Evolutionary conservation across 2,329 filamentous ascomycete genomes (phyloP).

Genomic region (Geosmithia morbida): DNA sequence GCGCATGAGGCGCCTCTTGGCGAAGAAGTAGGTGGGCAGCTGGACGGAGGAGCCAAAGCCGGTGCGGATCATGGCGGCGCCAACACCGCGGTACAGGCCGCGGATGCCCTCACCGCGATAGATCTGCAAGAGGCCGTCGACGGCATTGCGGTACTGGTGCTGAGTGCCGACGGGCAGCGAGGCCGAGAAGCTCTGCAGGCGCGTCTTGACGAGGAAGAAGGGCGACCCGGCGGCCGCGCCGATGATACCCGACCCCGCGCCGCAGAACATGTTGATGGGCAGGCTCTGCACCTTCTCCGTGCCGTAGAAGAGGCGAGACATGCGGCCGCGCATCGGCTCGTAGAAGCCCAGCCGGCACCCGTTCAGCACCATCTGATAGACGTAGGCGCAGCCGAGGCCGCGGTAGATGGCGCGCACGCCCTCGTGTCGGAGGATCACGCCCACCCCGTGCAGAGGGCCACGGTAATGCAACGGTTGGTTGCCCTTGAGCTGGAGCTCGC

Average conservation of each 20-base stretch:
- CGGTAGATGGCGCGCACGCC: constrained; percentile 75
- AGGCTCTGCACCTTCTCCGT: constrained; percentile 69
- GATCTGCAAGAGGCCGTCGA: constrained; percentile 72
- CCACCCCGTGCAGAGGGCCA: constrained; percentile 81
- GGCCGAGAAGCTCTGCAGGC: constrained; percentile 84
- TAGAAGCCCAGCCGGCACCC: constrained; percentile 96
- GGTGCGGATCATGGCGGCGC: constrained; percentile 88
- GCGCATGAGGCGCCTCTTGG: constrained; percentile 69
- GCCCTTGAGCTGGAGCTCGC: constrained; percentile 78
- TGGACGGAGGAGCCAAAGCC: constrained; percentile 94
- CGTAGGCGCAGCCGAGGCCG: constrained; percentile 80
- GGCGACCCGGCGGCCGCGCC: constrained; percentile 88
- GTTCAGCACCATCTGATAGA: constrained; percentile 94
- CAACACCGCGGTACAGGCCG: constrained; percentile 81
- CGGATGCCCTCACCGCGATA: constrained; percentile 60
- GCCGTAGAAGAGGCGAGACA: constrained; percentile 57
- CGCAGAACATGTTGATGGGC: constrained; percentile 85
- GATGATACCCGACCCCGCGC: constrained; percentile 76
- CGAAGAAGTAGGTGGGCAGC: constrained; percentile 95
- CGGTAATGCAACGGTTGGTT: constrained; percentile 79
- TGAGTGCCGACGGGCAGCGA: constrained; percentile 95
- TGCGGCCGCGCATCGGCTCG: constrained; percentile 68
- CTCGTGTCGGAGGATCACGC: constrained; percentile 83
- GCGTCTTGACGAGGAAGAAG: constrained; percentile 96
- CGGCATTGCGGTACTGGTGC: constrained; percentile 75